Evolutionary conservation across 306 rosid species (phyloP), one percentile per base, ranked within the genome.

Genomic region (Quercus robur): DNA sequence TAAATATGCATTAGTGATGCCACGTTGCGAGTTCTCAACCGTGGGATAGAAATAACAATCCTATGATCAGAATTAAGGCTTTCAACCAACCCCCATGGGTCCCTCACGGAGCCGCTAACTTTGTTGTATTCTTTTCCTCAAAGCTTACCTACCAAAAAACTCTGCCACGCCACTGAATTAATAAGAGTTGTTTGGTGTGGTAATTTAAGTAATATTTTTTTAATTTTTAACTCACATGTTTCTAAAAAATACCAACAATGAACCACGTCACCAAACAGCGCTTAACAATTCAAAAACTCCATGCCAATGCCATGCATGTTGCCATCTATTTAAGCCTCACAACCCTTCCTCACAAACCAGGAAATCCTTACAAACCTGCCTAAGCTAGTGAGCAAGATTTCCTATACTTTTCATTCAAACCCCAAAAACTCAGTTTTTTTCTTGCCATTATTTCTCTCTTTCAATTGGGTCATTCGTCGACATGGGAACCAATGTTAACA

Each of bases 111-210:
- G 8, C 7, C 41, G 5, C 41, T 8, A 35, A 0, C 41, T 35
- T 35, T 5, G 41, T 1, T 5, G 8, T 35, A 35, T 35, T 35
- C 41, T 7, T 1, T 35, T 76, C 70, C 82, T 86, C 82, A 85
- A 77, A 73, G 80, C 90, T 63, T 78, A 92, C 97, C 94, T 79
- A 87, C 91, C 91, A 75, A 69, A 56, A 62, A 3, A 38, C 44
- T 79, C 56, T 81, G 79, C 72, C 25, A 66, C 58, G 10, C 77
- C 74, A 73, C 30, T 72, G 2, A 1, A 25, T 28, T 28, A 23
- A 25, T 25, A 25, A 25, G 30, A 3, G 30, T 28, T 28, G 26
- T 25, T 25, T 25, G 2, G 26, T 25, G 26, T 0, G 26, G 26
- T 25, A 25, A 25, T 28, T 30, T 30, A 30, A 30, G 4, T 0